Evolutionary conservation across 305 asterid genomes (phyloP), one percentile per base, ranked within the genome.

Genomic region (Fraxinus velutina): DNA sequence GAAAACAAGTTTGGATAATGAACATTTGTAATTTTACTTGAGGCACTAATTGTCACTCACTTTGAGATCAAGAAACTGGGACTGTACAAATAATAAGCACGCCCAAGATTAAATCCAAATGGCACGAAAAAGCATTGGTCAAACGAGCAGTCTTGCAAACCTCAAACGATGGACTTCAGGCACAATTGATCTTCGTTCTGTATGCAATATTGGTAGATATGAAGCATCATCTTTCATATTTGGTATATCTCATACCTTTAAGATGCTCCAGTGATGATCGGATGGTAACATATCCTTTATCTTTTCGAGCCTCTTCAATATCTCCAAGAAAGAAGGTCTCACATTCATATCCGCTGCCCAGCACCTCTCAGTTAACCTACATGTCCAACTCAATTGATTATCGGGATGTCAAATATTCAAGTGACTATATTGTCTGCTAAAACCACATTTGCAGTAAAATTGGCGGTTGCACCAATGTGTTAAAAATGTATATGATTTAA

Each of bases 251-350:
- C 85, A 86, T 6, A 89, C 86, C 60, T 91, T 70, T 78, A 95
- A 94, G 80, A 92, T 80, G 86, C 88, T 73, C 97, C 98, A 96
- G 80, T 88, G 95, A 86, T 89, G 90, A 76, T 94, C 97, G 1
- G 95, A 78, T 6, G 94, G 85, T 78, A 88, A 15, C 4, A 9
- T 47, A 12, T 88, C 98, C 91, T 86, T 93, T 3, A 95, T 83
- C 57, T 88, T 91, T 60, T 93, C 99, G 36, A 93, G 94, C 79
- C 82, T 86, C 92, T 90, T 90, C 86, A 95, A 81, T 64, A 95
- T 94, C 75, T 96, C 96, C 90, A 94, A 82, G 91, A 96, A 96
- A 1, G 97, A 75, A 13, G 99, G 99, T 83, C 99, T 90, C 78
- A 82, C 76, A 73, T 88, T 92, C 97, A 90, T 92, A 85, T 96